Conservation (phyloP, 2,329 filamentous ascomycete species). For the Fusarium sp. region DNA sequence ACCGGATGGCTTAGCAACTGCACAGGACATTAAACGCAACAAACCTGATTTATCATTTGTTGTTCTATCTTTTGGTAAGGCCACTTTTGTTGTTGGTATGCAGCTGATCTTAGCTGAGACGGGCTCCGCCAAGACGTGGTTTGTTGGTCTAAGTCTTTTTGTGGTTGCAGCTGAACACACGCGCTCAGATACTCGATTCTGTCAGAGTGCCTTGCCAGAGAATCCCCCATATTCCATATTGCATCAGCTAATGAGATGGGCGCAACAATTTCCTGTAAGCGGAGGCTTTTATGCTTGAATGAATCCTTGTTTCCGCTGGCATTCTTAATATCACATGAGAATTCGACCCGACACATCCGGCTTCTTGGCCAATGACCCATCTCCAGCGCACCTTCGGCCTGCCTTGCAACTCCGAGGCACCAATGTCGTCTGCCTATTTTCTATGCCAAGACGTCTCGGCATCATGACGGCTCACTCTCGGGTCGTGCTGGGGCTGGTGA, state of each 20-base stretch:
- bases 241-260: background rate
- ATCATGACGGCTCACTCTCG: background rate
- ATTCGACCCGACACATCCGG: background rate
- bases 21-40: background rate
- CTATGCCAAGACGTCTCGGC: background rate
- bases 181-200: background rate
- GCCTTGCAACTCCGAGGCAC: background rate
- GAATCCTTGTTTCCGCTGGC: background rate
- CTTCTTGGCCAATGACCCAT: slow-evolving; percentile 1
- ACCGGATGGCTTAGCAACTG: background rate
- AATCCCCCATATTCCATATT: background rate
- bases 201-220: background rate
- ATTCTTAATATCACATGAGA: slow-evolving; percentile 1
- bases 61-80: background rate
- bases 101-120: background rate
- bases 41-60: background rate
- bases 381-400: background rate
- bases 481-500: background rate
- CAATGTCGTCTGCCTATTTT: background rate
- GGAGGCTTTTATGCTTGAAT: background rate
- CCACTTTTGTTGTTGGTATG: background rate
- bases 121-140: background rate
- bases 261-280: background rate
- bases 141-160: background rate
- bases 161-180: background rate